Conservation (phyloP, 768 basidiomycete species). For the Tylopilus cervinicoccineus region DNA sequence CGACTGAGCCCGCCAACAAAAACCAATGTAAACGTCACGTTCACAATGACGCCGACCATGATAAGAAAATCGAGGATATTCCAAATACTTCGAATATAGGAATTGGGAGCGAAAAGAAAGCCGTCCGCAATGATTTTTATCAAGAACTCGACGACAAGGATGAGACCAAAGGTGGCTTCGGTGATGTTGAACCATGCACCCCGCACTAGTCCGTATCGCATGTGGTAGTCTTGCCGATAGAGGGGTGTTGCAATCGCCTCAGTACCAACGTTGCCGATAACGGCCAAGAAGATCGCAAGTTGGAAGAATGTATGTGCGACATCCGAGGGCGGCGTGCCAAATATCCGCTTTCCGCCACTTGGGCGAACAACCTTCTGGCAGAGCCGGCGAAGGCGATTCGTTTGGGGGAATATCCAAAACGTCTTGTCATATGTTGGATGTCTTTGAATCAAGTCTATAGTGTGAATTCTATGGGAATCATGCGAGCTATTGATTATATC, state of each 20-base stretch:
- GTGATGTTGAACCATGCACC: conserved; percentile 86
- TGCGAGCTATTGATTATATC: conserved; percentile 50
- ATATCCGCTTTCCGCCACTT: conserved; percentile 81
- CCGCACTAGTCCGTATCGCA: conserved; percentile 52
- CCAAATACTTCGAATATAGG: conserved; percentile 90
- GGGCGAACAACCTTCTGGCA: conserved; percentile 86
- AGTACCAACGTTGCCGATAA: conserved; percentile 77
- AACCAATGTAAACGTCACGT: conserved; percentile 65
- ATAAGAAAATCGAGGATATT: conserved; percentile 88
- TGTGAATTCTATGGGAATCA: conserved; percentile 65
- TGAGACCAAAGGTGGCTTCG: conserved; percentile 66
- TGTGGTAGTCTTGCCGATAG: conserved; percentile 74
- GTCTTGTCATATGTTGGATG: conserved; percentile 89
- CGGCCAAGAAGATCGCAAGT: conserved; percentile 64
- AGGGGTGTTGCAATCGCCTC: conserved; percentile 81
- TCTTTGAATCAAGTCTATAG: conserved; percentile 82
- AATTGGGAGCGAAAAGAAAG: conserved; percentile 85
- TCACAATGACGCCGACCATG: conserved; percentile 71
- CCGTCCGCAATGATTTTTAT: conserved; percentile 95
- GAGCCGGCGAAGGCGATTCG: conserved; percentile 61
- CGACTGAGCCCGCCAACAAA: conserved; percentile 77
- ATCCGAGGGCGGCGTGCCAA: conserved; percentile 67
- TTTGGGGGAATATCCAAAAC: conserved; percentile 86
- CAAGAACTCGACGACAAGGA: conserved; percentile 75
- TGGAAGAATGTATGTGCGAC: conserved; percentile 71